A percentile compares a stretch with the other conserved stretches of the same genome.
These are phyloP conservation scores for Fusarium goolgardi DNA, from an alignment of 2,329 filamentous ascomycete species.

Conservation along the genomic window DNA sequence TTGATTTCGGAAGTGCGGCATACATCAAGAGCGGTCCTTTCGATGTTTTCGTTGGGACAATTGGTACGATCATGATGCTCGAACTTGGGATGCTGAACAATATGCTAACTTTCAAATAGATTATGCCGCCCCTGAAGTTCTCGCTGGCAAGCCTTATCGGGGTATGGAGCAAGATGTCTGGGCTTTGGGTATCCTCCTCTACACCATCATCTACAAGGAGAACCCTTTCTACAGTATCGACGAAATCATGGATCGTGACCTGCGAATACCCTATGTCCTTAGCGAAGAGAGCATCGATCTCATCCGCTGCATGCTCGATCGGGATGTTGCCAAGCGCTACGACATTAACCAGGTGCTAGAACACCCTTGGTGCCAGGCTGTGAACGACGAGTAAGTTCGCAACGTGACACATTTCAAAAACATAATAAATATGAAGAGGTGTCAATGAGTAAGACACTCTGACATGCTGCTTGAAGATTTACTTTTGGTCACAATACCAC, in stretches of 20 bases:
- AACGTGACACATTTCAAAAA: neutral
- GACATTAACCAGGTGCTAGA: slow-evolving; percentile 89
- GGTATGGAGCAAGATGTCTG: slow-evolving; percentile 99
- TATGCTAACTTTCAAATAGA: slow-evolving; percentile 64
- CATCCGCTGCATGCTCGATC: slow-evolving; percentile 90
- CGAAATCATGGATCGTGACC: slow-evolving; percentile 97
- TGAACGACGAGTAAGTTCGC: slow-evolving; percentile 12
- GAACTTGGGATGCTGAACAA: neutral
- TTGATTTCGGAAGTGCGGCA: slow-evolving; percentile 97
- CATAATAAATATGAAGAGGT: slow-evolving; percentile 18
- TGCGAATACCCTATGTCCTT: slow-evolving; percentile 88
- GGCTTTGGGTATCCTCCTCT: slow-evolving; percentile 95
- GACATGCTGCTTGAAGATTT: slow-evolving; percentile 22
- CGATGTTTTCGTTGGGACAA: slow-evolving; percentile 98
- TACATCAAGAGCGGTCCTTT: slow-evolving; percentile 99
- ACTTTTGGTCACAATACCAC: slow-evolving; percentile 43
- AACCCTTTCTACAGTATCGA: slow-evolving; percentile 99
- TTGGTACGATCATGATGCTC: slow-evolving; percentile 74
- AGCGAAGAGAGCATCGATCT: slow-evolving; percentile 94
- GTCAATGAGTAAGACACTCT: slow-evolving; percentile 17
- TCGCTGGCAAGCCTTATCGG: slow-evolving; percentile 89
- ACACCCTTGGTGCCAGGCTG: slow-evolving; percentile 79
- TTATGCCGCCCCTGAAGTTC: slow-evolving; percentile 97
- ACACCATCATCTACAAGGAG: slow-evolving; percentile 99
- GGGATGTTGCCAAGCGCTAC: slow-evolving; percentile 83